A percentile compares a stretch with the other conserved stretches of the same genome.
Conservation (phyloP, 352 stramenopile species). For the Phytophthora tubulina region DNA sequence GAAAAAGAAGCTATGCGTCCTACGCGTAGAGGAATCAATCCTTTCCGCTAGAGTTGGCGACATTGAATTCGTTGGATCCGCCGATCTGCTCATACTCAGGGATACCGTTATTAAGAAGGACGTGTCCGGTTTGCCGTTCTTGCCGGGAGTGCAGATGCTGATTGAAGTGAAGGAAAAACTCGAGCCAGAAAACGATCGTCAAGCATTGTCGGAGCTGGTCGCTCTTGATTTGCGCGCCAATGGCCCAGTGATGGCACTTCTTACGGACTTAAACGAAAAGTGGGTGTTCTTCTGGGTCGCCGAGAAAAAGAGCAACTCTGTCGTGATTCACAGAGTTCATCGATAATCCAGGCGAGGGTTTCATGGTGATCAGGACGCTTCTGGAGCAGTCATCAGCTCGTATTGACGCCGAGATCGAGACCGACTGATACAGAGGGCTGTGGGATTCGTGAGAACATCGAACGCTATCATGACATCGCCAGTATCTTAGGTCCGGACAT, state of each 20-base stretch:
- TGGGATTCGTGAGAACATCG: not conserved
- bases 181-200: conserved; percentile 34
- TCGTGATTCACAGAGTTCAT: conserved; percentile 38
- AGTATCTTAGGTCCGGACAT: not conserved
- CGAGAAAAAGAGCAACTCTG: conserved; percentile 21
- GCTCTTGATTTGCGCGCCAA: conserved; percentile 48
- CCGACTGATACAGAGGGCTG: not conserved
- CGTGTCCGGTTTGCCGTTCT: conserved; percentile 20
- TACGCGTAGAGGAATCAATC: conserved; percentile 46
- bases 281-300: conserved; percentile 60
- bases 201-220: conserved; percentile 56
- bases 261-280: conserved; percentile 52
- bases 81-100: conserved; percentile 53
- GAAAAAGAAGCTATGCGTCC: conserved; percentile 46
- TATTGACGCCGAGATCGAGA: conserved; percentile 38
- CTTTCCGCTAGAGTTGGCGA: conserved; percentile 40
- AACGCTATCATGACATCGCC: conserved; percentile 6
- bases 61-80: conserved; percentile 46
- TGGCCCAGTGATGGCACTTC: conserved; percentile 53
- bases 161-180: conserved; percentile 56
- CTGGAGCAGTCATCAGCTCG: conserved; percentile 35
- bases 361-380: conserved; percentile 28
- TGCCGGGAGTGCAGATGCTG: conserved; percentile 53
- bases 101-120: conserved; percentile 26
- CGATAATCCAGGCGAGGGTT: conserved; percentile 31